Percentiles rank a stretch among this genome's conserved stretches.
phyloP scores from a whole-genome alignment of 768 basidiomycete genomes.

The Pleurotus platypus region DNA sequence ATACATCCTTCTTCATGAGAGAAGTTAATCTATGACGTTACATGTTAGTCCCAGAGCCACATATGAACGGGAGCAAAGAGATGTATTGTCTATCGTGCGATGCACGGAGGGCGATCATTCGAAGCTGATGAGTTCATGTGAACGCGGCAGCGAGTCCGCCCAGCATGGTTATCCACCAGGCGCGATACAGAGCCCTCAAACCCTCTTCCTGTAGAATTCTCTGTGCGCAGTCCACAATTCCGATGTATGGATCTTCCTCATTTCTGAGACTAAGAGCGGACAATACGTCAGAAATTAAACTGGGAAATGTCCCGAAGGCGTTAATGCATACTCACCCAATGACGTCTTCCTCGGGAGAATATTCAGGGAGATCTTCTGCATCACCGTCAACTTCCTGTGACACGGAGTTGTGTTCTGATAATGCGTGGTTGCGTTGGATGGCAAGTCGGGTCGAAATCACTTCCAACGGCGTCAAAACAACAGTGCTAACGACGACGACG shows the following conservation, averaged over 20 bases:
- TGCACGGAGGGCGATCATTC: background rate
- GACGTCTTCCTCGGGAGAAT: constrained; percentile 73
- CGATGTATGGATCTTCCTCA: constrained; percentile 76
- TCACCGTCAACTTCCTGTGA: constrained; percentile 71
- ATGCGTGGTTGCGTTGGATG: constrained; percentile 81
- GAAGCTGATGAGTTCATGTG: constrained; percentile 24
- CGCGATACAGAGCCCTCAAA: constrained; percentile 66
- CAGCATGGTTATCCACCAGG: constrained; percentile 81
- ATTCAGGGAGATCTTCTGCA: constrained; percentile 56
- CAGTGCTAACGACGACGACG: constrained; percentile 53
- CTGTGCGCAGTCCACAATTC: constrained; percentile 72
- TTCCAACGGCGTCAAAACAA: constrained; percentile 70
- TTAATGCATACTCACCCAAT: constrained; percentile 56
- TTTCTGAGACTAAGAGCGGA: constrained; percentile 51
- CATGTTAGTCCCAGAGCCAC: constrained; percentile 6
- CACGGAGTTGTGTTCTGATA: constrained; percentile 70
- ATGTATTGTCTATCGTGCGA: background rate
- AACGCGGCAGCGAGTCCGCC: constrained; percentile 58
- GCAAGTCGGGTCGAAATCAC: constrained; percentile 77
- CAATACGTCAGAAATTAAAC: constrained; percentile 7
- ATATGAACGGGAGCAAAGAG: background rate
- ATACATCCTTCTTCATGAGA: background rate
- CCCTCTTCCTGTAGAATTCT: constrained; percentile 81
- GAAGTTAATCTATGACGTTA: constrained; percentile 1
- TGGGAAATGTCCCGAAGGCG: background rate